Conservation (phyloP, 208 protist genomes). For the Porcisia hertigi region DNA sequence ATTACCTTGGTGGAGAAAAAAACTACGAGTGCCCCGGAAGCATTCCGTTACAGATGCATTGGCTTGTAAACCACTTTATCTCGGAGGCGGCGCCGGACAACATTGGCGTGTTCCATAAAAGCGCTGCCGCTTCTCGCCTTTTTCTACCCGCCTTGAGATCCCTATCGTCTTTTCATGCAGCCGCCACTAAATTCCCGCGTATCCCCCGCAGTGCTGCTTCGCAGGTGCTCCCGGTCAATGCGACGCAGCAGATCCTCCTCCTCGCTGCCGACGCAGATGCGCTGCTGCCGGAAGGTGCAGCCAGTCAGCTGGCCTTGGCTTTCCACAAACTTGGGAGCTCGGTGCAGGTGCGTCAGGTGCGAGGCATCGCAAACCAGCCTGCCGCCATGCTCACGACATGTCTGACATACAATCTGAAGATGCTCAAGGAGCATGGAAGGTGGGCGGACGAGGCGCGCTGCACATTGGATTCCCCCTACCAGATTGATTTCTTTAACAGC, state of each 20-base stretch:
- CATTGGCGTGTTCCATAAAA: slow-evolving; percentile 5
- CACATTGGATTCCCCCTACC: slow-evolving; percentile 10
- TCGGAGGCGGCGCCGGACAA: slow-evolving; percentile 3
- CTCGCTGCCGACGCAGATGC: slow-evolving; percentile 39
- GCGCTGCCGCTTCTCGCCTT: background rate
- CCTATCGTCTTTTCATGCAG: slow-evolving; percentile 24
- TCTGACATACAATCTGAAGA: slow-evolving; percentile 36
- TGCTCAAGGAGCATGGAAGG: slow-evolving; percentile 10
- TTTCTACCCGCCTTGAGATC: slow-evolving; percentile 5
- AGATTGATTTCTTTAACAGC: slow-evolving; percentile 42
- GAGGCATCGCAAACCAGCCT: slow-evolving; percentile 33
- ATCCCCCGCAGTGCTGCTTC: background rate
- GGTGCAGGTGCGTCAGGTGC: slow-evolving; percentile 20
- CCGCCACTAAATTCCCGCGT: slow-evolving; percentile 22
- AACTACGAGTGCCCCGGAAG: slow-evolving; percentile 17
- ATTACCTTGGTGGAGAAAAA: slow-evolving; percentile 20
- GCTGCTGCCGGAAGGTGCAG: slow-evolving; percentile 25
- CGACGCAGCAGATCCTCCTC: slow-evolving; percentile 32
- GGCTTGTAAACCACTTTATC: slow-evolving; percentile 43
- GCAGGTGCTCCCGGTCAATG: slow-evolving; percentile 19
- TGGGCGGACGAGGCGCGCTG: slow-evolving; percentile 39
- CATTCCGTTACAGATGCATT: slow-evolving; percentile 30
- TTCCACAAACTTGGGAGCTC: slow-evolving; percentile 14
- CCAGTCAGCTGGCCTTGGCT: slow-evolving; percentile 17
- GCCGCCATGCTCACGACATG: slow-evolving; percentile 30